Conservation (phyloP, 2,329 filamentous ascomycete species). For the Trichoderma semiorbis region DNA sequence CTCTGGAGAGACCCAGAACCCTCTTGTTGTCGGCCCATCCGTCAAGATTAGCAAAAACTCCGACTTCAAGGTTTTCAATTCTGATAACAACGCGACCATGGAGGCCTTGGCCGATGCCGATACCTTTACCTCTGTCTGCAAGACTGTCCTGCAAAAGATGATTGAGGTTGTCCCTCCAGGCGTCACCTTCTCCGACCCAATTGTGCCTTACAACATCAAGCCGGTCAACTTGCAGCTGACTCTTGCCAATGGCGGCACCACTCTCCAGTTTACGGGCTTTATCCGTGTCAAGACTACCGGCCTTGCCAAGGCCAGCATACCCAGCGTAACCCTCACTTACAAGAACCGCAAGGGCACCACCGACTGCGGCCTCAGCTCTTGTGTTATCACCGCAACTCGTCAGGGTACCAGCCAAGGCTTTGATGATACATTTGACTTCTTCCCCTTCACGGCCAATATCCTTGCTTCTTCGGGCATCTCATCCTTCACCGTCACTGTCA, state of each 20-base stretch:
- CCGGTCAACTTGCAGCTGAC: conserved; percentile 55
- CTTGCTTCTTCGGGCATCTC: conserved; percentile 57
- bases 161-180: conserved; percentile 56
- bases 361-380: conserved; percentile 41
- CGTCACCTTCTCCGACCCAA: conserved; percentile 49
- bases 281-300: conserved; percentile 56
- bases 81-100: conserved; percentile 55
- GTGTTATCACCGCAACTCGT: conserved; percentile 42
- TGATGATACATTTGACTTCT: conserved; percentile 58
- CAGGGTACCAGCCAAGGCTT: conserved; percentile 52
- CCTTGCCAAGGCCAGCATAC: conserved; percentile 40
- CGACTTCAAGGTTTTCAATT: conserved; percentile 54
- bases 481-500: conserved; percentile 54
- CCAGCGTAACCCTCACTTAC: conserved; percentile 51
- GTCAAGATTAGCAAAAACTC: conserved; percentile 45
- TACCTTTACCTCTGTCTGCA: conserved; percentile 47
- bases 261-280: conserved; percentile 49
- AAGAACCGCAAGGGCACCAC: conserved; percentile 51
- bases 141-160: conserved; percentile 54
- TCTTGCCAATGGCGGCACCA: conserved; percentile 45
- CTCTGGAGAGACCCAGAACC: conserved; percentile 50
- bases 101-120: conserved; percentile 41
- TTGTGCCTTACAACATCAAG: conserved; percentile 57
- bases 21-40: conserved; percentile 52
- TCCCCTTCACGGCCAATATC: conserved; percentile 49